These are phyloP conservation scores for Colletotrichum tanaceti DNA, from an alignment of 2,329 filamentous ascomycete species.

Conservation along the genomic window DNA sequence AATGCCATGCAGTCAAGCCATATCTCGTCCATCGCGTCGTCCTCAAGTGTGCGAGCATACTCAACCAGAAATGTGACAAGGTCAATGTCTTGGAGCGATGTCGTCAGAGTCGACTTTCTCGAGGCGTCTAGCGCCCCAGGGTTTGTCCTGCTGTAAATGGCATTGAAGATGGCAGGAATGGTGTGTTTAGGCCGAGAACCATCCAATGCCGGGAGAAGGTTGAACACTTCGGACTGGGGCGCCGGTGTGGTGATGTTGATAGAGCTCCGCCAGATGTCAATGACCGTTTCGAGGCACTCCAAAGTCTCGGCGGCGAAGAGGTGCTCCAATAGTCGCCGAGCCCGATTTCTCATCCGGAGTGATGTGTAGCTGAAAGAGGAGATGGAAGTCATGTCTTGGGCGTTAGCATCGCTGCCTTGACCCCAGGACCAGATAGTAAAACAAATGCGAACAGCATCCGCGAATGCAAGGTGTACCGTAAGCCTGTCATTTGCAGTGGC, in stretches of 20 bases:
- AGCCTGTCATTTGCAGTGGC: constrained; percentile 92
- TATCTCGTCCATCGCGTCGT: constrained; percentile 98
- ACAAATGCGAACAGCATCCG: constrained; percentile 92
- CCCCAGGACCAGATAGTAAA: constrained; percentile 97
- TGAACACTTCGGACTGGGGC: constrained; percentile 77
- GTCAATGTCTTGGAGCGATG: constrained; percentile 84
- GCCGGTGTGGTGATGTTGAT: constrained; percentile 58
- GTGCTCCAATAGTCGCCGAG: constrained; percentile 88
- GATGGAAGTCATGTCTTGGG: constrained; percentile 73
- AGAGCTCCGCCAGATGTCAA: constrained; percentile 80
- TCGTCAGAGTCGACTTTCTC: constrained; percentile 88
- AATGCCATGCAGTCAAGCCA: constrained; percentile 96
- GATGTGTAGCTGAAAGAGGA: constrained; percentile 94
- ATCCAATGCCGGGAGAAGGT: constrained; percentile 89
- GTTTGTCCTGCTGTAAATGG: constrained; percentile 94
- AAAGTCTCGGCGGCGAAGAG: constrained; percentile 91
- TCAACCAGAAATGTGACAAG: constrained; percentile 90
- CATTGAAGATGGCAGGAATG: constrained; percentile 94
- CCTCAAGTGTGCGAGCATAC: constrained; percentile 89
- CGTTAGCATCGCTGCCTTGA: constrained; percentile 67
- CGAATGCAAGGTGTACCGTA: constrained; percentile 94
- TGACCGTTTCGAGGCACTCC: constrained; percentile 91
- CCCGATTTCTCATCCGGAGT: constrained; percentile 88
- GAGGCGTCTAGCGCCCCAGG: constrained; percentile 80
- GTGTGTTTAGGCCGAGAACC: constrained; percentile 91